Evolutionary conservation across 2,329 filamentous ascomycete genomes (phyloP), one percentile per base, ranked within the genome.

Genomic region (Colletotrichum sp.): DNA sequence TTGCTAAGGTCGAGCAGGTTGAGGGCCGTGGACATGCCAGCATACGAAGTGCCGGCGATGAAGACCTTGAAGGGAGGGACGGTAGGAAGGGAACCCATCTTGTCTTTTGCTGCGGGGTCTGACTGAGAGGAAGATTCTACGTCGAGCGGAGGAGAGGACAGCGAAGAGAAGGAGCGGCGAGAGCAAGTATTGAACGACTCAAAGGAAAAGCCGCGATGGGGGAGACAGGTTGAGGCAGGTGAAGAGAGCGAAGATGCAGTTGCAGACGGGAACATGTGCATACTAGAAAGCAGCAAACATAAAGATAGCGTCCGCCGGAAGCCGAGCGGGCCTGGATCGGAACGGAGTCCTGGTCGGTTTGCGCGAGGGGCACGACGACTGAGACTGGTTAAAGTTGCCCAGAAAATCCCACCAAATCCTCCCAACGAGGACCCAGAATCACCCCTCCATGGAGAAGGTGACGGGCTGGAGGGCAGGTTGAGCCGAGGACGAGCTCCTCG

Each of bases 31-130:
- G 92, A 90, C 7, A 96, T 88, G 39, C 94, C 94, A n/a, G 89
- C 91, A 80, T 96, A 96, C 52, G 92, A 93, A 78, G 93, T 93
- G 49, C 94, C 94, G 36, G 93, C 89, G 71, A 96, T 87, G 49
- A 96, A 87, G 13, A 96, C 88, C 79, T 87, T 89, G 82, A 90
- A 87, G 49, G 87, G 87, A n/a, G 77, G 62, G n/a, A 76, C 72
- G 59, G 70, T 63, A 24, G 75, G 76, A 60, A 78, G 76, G 62
- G 77, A 78, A 64, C 77, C 77, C 77, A 78, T 78, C 65, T 66
- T 74, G 69, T 75, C 62, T 71, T 34, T 16, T 26, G 57, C 24
- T 18, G 32, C 21, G 52, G 34, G 30, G n/a, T 32, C 26, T 39
- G 18, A 44, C 62, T 55, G 63, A 16, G 24, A 32, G 30, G 32